phyloP scores from a whole-genome alignment of 495 filamentous ascomycete species.

The Copromyces sp. region DNA sequence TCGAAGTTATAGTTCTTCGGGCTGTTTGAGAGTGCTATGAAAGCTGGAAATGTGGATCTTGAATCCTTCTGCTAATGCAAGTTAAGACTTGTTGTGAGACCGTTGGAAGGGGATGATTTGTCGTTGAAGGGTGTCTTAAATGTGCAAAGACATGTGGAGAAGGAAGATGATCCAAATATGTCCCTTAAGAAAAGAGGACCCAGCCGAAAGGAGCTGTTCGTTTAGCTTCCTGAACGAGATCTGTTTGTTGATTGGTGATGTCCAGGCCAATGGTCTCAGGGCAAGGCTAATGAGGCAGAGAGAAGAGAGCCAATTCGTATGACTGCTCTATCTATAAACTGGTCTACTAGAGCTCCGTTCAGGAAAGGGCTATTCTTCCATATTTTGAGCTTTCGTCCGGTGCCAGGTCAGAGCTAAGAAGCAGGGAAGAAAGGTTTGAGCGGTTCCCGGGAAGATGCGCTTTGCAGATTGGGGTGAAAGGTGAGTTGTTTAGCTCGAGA shows the following conservation, averaged over 20 bases:
- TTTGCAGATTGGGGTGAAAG: neutral
- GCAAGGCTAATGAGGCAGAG: neutral
- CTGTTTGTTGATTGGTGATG: neutral
- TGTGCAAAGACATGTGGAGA: neutral
- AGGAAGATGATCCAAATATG: neutral
- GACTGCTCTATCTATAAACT: neutral
- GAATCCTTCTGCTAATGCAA: neutral
- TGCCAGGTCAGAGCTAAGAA: neutral
- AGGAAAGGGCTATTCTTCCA: neutral
- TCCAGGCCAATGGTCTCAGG: neutral
- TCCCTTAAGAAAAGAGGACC: neutral
- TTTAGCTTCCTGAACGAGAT: neutral
- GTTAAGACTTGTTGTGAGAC: neutral
- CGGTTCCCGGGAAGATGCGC: neutral
- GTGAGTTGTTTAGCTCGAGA: neutral
- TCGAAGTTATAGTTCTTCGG: neutral
- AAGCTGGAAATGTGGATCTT: neutral
- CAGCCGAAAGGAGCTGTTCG: neutral
- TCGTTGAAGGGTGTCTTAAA: neutral
- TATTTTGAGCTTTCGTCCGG: neutral
- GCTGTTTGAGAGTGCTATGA: neutral
- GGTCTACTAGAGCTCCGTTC: neutral
- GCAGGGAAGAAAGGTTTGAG: neutral
- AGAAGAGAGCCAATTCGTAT: neutral
- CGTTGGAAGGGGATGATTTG: neutral